Evolutionary conservation across 306 rosid genomes (phyloP).

Genomic region (Gynostemma pentaphyllum): DNA sequence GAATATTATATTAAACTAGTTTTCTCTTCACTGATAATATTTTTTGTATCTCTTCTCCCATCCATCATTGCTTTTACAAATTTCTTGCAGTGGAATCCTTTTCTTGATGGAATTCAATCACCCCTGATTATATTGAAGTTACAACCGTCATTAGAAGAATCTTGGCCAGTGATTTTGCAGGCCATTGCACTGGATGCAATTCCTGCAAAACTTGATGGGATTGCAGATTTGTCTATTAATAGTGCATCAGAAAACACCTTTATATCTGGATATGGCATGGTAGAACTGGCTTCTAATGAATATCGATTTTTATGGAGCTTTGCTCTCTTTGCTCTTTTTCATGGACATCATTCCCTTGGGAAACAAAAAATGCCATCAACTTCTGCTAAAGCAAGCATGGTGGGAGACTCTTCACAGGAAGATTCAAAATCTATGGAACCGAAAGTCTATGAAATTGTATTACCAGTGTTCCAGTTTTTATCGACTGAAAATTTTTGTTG

Average conservation of each 20-base stretch:
- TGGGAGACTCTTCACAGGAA: conserved; percentile 29
- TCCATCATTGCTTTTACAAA: conserved; percentile 13
- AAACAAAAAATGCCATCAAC: conserved; percentile 39
- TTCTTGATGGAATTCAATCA: conserved; percentile 89
- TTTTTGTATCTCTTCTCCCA: conserved; percentile 2
- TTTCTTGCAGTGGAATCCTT: conserved; percentile 66
- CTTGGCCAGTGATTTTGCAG: conserved; percentile 98
- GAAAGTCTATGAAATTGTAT: conserved; percentile 59
- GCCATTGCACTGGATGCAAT: conserved; percentile 90
- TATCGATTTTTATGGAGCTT: conserved; percentile 84
- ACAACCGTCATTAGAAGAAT: conserved; percentile 77
- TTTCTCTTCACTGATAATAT: neutral
- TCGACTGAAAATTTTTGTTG: conserved; percentile 50
- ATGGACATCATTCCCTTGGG: conserved; percentile 38
- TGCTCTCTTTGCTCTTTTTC: conserved; percentile 71
- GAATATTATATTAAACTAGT: conserved; percentile 15
- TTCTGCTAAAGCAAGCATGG: conserved; percentile 27
- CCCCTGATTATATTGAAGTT: conserved; percentile 63
- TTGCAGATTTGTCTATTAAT: conserved; percentile 21
- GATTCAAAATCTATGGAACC: conserved; percentile 37
- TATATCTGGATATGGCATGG: conserved; percentile 70
- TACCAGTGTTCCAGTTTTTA: conserved; percentile 80
- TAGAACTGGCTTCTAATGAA: conserved; percentile 55
- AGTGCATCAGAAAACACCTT: conserved; percentile 26
- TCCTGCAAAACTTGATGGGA: conserved; percentile 52